Conservation (phyloP, 192 early-diverging fungal genomes). For the Cladochytrium replicatum region DNA sequence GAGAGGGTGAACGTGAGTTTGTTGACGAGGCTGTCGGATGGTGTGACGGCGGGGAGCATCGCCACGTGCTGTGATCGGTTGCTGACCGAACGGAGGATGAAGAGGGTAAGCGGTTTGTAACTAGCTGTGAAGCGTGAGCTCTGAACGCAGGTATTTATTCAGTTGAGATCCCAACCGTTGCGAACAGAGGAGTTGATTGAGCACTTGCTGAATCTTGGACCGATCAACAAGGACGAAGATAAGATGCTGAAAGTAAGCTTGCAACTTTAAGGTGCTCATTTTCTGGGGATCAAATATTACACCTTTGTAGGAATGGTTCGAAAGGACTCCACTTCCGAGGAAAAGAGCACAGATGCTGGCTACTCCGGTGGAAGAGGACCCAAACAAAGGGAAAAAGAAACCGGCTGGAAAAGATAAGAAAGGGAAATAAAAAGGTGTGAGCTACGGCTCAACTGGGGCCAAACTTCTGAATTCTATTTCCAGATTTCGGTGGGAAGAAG, state of each 20-base stretch:
- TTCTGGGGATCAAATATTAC: neutral
- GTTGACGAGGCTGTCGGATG: conserved; percentile 36
- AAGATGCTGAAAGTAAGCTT: conserved; percentile 31
- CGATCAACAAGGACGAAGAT: conserved; percentile 32
- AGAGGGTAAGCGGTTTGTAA: conserved; percentile 15
- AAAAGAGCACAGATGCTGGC: conserved; percentile 31
- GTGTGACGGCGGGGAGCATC: conserved; percentile 34
- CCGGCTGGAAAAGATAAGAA: conserved; percentile 14
- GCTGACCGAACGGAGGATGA: conserved; percentile 35
- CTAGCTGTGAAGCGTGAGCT: neutral
- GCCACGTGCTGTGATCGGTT: conserved; percentile 25
- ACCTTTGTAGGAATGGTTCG: conserved; percentile 33
- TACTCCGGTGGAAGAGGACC: conserved; percentile 31
- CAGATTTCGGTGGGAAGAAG: too few species aligned
- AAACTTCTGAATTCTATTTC: too few species aligned
- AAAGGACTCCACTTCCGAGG: conserved; percentile 37
- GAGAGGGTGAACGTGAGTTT: conserved; percentile 32
- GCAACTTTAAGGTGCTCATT: neutral
- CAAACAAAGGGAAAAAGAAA: conserved; percentile 23
- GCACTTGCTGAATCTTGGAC: conserved; percentile 34
- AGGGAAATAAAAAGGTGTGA: conserved; percentile 20
- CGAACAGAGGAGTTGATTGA: conserved; percentile 42
- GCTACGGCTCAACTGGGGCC: too few species aligned
- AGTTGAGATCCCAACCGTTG: conserved; percentile 27
- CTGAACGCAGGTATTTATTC: neutral